Percentiles rank a stretch among this genome's conserved stretches.
phyloP scores from a whole-genome alignment of 2,329 filamentous ascomycete genomes.

The Tetracladium maxilliforme region DNA sequence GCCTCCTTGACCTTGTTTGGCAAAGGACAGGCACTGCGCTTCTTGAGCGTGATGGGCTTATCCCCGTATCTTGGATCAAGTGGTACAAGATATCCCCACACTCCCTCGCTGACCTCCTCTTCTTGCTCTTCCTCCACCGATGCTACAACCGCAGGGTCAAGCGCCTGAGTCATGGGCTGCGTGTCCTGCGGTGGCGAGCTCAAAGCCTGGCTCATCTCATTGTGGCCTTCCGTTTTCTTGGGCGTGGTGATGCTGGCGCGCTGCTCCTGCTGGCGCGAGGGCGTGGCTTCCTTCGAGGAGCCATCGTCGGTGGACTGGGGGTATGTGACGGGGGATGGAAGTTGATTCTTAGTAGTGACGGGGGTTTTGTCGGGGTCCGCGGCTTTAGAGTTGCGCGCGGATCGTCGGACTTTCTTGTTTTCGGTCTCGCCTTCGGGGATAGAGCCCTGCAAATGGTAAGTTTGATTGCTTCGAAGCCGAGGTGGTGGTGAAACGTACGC shows the following conservation, averaged over 20 bases:
- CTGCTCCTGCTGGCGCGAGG: too few species aligned
- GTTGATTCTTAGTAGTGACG: slow-evolving; percentile 46
- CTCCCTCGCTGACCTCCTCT: slow-evolving; percentile 54
- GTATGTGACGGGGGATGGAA: slow-evolving; percentile 71
- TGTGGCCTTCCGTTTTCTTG: too few species aligned
- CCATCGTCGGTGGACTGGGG: slow-evolving; percentile 45
- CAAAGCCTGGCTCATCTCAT: slow-evolving; percentile 27
- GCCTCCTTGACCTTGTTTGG: slow-evolving; percentile 28
- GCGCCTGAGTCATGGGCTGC: slow-evolving; percentile 67
- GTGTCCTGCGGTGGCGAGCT: slow-evolving; percentile 59
- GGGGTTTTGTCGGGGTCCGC: slow-evolving; percentile 36
- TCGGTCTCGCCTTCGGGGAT: slow-evolving; percentile 50
- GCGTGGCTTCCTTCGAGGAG: too few species aligned
- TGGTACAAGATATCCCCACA: slow-evolving; percentile 92
- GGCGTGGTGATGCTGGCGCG: too few species aligned
- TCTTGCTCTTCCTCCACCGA: slow-evolving; percentile 79
- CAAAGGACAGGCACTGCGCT: slow-evolving; percentile 53
- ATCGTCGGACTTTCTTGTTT: slow-evolving; percentile 73
- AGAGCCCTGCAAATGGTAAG: slow-evolving; percentile 38
- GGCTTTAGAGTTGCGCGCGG: slow-evolving; percentile 51
- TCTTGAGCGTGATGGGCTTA: slow-evolving; percentile 61
- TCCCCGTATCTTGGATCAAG: slow-evolving; percentile 57
- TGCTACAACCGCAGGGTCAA: slow-evolving; percentile 56
- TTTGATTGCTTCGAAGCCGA: slow-evolving; percentile 12
- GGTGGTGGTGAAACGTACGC: slow-evolving; percentile 36